Conservation (phyloP, 306 rosid species). For the Senna tora region DNA sequence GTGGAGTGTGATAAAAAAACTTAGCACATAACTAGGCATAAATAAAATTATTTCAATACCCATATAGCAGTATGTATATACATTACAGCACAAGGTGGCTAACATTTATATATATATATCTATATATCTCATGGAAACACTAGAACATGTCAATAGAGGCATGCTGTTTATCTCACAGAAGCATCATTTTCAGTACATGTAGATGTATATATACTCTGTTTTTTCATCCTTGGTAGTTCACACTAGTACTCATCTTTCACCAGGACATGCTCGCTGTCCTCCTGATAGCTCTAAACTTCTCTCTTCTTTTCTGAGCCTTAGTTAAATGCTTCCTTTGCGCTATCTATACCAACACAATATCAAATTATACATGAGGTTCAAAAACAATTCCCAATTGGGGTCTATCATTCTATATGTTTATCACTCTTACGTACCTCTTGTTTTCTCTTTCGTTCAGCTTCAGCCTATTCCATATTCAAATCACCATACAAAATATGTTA, state of each 20-base stretch:
- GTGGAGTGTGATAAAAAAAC: too few species aligned
- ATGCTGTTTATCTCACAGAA: background rate
- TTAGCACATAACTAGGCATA: too few species aligned
- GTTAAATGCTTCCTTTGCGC: constrained; percentile 37
- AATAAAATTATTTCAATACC: too few species aligned
- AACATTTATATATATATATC: too few species aligned
- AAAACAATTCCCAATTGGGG: background rate
- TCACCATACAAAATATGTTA: background rate
- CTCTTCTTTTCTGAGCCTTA: constrained; percentile 46
- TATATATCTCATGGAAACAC: too few species aligned
- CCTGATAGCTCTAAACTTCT: constrained; percentile 53
- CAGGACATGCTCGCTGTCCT: constrained; percentile 58
- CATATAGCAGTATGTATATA: too few species aligned
- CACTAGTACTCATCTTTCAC: constrained; percentile 44
- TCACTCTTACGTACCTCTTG: too few species aligned
- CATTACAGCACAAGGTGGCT: too few species aligned
- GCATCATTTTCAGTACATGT: constrained; percentile 23
- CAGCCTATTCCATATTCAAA: constrained; percentile 53
- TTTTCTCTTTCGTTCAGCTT: constrained; percentile 53
- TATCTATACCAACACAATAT: constrained; percentile 35
- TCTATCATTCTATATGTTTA: background rate
- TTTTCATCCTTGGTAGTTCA: background rate
- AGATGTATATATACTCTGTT: background rate
- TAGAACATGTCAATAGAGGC: background rate
- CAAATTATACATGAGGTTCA: background rate